Percentiles rank a stretch among this genome's conserved stretches.
Evolutionary conservation across 306 rosid genomes (phyloP).

Genomic region (Delonix regia): DNA sequence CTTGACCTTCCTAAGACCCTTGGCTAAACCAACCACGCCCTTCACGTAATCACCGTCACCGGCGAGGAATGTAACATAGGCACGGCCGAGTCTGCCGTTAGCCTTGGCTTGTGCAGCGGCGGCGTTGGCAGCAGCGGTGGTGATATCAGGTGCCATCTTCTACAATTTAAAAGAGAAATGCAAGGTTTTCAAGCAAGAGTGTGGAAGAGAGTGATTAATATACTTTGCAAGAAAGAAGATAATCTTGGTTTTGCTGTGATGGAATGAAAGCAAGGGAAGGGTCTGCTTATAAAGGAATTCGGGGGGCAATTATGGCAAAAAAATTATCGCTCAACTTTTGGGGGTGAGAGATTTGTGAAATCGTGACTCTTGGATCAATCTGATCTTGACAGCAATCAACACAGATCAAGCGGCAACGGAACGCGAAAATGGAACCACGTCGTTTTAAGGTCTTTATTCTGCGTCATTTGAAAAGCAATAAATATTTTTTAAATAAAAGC

Average conservation of each 20-base stretch:
- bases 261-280: background rate
- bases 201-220: background rate
- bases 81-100: conserved; percentile 35
- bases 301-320: conserved; percentile 33
- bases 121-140: conserved; percentile 8
- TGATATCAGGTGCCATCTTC: conserved; percentile 63
- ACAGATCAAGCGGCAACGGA: background rate
- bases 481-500: background rate
- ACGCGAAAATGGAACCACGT: background rate
- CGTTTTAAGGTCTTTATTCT: background rate
- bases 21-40: conserved; percentile 86
- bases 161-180: background rate
- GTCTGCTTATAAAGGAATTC: conserved; percentile 47
- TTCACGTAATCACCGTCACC: conserved; percentile 79
- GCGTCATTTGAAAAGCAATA: background rate
- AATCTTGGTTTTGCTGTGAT: conserved; percentile 23
- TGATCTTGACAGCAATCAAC: background rate
- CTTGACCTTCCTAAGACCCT: conserved; percentile 71
- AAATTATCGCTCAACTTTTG: background rate
- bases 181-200: background rate
- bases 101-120: conserved; percentile 14
- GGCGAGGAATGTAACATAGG: conserved; percentile 80
- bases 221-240: background rate
- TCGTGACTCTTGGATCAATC: conserved; percentile 1
- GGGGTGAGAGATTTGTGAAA: background rate